Percentiles rank a stretch among this genome's conserved stretches.
phyloP scores from a whole-genome alignment of 208 protist genomes.

The Crithidia sp. region DNA sequence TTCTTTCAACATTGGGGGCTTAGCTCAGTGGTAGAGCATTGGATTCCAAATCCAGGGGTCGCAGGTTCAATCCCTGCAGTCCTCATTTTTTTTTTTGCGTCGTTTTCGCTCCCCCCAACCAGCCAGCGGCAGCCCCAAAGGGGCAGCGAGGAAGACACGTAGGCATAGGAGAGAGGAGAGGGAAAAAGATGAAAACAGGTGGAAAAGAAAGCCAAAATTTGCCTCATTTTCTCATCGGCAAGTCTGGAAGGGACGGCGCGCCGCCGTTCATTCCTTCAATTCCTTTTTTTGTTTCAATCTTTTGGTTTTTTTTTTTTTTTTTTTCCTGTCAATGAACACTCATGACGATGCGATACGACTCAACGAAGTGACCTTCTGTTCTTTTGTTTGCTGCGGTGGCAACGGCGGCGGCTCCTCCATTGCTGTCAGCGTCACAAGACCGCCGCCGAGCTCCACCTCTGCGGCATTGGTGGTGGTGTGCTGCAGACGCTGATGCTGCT shows the following conservation, averaged over 20 bases:
- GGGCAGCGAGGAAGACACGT: neutral
- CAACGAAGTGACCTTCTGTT: too few relatives aligned
- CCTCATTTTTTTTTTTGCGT: constrained; percentile 50
- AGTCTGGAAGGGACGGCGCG: neutral
- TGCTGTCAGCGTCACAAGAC: constrained; percentile 19
- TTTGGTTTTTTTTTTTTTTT: too few relatives aligned
- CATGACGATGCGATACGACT: too few relatives aligned
- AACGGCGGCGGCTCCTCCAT: constrained; percentile 8
- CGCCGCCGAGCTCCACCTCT: constrained; percentile 16
- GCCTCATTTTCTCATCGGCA: neutral
- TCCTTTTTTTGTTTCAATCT: too few relatives aligned
- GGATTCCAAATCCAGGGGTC: constrained; percentile 83
- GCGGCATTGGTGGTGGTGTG: too few relatives aligned
- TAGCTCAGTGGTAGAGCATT: constrained; percentile 86
- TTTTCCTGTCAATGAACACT: too few relatives aligned
- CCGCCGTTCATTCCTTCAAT: too few relatives aligned
- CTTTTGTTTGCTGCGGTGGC: neutral
- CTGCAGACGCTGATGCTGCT: neutral
- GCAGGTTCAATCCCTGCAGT: constrained; percentile 83
- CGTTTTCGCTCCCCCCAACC: neutral
- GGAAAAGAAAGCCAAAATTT: neutral
- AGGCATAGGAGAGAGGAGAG: constrained; percentile 15
- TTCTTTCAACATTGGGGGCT: constrained; percentile 40
- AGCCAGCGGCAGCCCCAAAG: neutral
- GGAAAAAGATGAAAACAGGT: neutral